A percentile compares a stretch with the other conserved stretches of the same genome.
phyloP scores from a whole-genome alignment of 345 rosid genomes.

The Sisymbrium altissimum region DNA sequence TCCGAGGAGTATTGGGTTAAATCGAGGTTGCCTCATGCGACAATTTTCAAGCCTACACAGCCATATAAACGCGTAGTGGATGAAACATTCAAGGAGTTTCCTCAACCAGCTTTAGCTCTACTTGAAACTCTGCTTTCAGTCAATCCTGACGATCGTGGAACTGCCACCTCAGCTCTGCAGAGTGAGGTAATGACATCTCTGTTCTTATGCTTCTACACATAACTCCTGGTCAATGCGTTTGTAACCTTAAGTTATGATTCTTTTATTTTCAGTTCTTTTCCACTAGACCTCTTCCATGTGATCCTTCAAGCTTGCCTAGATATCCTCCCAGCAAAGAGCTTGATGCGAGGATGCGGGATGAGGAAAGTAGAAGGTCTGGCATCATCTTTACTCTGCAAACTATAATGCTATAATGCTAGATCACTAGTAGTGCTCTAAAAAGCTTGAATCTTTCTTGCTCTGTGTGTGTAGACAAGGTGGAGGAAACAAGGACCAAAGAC shows the following conservation, averaged over 20 bases:
- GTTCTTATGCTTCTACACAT: slow-evolving; percentile 11
- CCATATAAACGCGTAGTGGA: slow-evolving; percentile 90
- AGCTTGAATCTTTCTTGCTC: slow-evolving; percentile 4
- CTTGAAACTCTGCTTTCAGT: slow-evolving; percentile 84
- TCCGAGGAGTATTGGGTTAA: slow-evolving; percentile 93
- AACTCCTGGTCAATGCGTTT: neutral
- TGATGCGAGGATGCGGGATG: slow-evolving; percentile 93
- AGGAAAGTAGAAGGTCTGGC: slow-evolving; percentile 81
- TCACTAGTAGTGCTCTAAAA: neutral
- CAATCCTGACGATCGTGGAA: slow-evolving; percentile 91
- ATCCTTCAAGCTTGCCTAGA: slow-evolving; percentile 91
- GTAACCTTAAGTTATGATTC: slow-evolving; percentile 3
- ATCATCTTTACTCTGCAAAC: neutral
- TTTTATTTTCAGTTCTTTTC: slow-evolving; percentile 62
- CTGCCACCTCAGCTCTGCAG: slow-evolving; percentile 73
- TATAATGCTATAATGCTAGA: neutral
- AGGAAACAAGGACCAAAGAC: slow-evolving; percentile 74
- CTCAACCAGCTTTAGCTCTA: slow-evolving; percentile 77
- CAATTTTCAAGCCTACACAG: slow-evolving; percentile 94
- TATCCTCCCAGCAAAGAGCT: slow-evolving; percentile 98
- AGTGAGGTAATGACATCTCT: slow-evolving; percentile 60
- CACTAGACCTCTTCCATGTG: slow-evolving; percentile 85
- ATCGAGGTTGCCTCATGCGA: slow-evolving; percentile 95
- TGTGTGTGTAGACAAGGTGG: slow-evolving; percentile 63
- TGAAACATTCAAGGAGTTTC: slow-evolving; percentile 93